Evolutionary conservation across 1,284 basidiomycete species (phyloP).

Genomic region (Schizopora paradoxa): DNA sequence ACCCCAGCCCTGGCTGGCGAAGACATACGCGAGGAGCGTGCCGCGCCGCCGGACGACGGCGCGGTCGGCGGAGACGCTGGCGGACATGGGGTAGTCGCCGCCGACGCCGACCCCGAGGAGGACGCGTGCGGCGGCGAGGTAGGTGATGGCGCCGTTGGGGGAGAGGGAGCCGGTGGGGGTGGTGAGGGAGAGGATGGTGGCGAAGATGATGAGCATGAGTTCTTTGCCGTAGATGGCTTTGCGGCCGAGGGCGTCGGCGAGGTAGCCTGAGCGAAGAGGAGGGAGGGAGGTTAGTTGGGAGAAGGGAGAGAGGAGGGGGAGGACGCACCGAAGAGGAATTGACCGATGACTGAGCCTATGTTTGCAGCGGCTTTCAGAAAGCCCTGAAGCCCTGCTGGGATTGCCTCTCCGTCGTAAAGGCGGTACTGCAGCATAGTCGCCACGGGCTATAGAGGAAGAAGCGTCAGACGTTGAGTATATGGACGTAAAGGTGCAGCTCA

Average conservation of each 20-base stretch:
- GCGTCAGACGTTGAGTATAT: constrained; percentile 1
- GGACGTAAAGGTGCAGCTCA: constrained; percentile 27
- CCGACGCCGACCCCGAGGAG: constrained; percentile 74
- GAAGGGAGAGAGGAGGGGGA: constrained; percentile 3
- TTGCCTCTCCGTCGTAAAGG: constrained; percentile 48
- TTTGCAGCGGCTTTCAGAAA: constrained; percentile 66
- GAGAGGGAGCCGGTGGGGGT: constrained; percentile 42
- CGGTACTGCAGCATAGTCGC: constrained; percentile 73
- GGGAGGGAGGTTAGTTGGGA: constrained; percentile 16
- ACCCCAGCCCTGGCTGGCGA: constrained; percentile 71
- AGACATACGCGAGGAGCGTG: constrained; percentile 70
- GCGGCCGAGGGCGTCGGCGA: constrained; percentile 63
- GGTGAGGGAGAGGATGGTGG: constrained; percentile 56
- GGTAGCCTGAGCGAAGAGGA: constrained; percentile 33
- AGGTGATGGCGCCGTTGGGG: constrained; percentile 48
- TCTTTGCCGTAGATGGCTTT: constrained; percentile 75
- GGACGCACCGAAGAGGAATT: constrained; percentile 56
- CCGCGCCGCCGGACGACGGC: constrained; percentile 66
- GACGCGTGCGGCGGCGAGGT: constrained; percentile 61
- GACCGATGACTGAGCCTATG: constrained; percentile 71
- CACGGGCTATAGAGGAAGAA: constrained; percentile 44
- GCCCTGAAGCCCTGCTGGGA: constrained; percentile 56
- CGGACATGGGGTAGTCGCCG: constrained; percentile 80
- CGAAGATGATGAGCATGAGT: constrained; percentile 72
- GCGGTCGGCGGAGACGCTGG: constrained; percentile 66